Base-by-base conservation (phyloP, 2,329 filamentous ascomycete genomes). In the Pseudogymnoascus sp. region DNA sequence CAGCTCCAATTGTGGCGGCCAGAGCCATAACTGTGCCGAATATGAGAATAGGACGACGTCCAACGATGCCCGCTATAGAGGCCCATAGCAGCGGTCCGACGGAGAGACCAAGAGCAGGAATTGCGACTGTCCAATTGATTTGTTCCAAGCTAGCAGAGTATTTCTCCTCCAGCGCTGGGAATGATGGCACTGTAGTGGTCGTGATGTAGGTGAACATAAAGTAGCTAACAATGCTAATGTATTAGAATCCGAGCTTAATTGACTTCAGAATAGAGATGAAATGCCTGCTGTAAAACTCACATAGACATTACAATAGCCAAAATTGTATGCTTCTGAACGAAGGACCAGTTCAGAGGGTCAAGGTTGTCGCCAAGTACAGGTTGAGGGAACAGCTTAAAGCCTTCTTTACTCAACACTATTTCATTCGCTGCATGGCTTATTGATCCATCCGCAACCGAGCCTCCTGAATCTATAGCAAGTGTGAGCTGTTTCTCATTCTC, bases 191-290 rank as follows among this genome's bases (percentile, higher is more conserved):
- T 0, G 80, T 81, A 0, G 79, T 81, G 1, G 81, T 84, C 0
- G 81, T 83, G 63, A 83, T 75, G 71, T 83, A 84, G 13, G 82
- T 83, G 72, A 84, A 82, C 64, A 83, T 72, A 67, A 83, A 84
- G 67, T 83, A 82, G 64, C 79, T 81, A 48, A 48, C 36, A 40
- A 21, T 12, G 39, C 39, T 9, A 40, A 12, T 40, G 15, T 40
- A 40, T 40, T 40, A 40, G 39, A 10, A 21, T 40, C 39, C 10
- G n/a, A 39, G n/a, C n/a, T 36, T 36, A 36, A 36, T 36, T 36
- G 35, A 36, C 35, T 36, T 36, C 6, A 36, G 12, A 36, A 36
- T 36, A 5, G 35, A 36, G 35, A 40, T 21, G 2, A 40, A 21
- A 40, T 40, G 4, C 9, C 39, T 40, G 39, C 39, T 10, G 4